Evolutionary conservation across 805 yeast species (phyloP), one percentile per base, ranked within the genome.

Genomic region (Zygoascus ofunaensis): DNA sequence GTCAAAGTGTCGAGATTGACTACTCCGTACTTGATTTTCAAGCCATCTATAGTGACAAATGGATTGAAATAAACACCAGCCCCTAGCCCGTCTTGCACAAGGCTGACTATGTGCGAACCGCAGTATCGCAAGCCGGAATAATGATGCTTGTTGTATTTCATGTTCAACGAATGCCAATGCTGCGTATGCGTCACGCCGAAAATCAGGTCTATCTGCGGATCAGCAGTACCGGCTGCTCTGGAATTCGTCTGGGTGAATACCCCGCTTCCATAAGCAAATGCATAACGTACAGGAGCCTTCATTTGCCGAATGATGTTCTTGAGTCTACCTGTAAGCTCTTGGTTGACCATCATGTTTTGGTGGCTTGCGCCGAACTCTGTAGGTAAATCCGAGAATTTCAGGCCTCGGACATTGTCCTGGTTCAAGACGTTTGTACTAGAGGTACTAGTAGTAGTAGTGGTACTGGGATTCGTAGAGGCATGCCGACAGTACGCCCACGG

Each of bases 1-100:
- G 79, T 62, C 18, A 86, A 63, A 7, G 71, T 71, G 19, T 75
- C 72, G 50, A 75, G 69, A 3, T 86, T 78, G 1, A 87, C 81
- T 10, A 87, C 80, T 12, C 98, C 98, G 58, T 92, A 92, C 59
- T 92, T 92, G 37, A 90, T 76, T 42, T 74, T 60, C 32, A 69
- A 63, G 7, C 78, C 76, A 43, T 73, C 70, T 43, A 87, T 70
- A 37, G 74, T 70, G 4, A 85, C 87, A 61, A 74, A 92, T 3
- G 98, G 97, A 58, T 92, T 92, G 69, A 86, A 92, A 61, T 90
- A 92, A 2, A 90, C 82, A 5, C 97, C 96, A 0, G 95, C 92
- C 1, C 95, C 96, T 17, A 74, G 51, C 3, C 47, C 41, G 30
- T 76, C 73, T 58, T 82, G 87, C 15, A 82, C 73, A 47, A 61